Conservation (phyloP, 2,329 filamentous ascomycete species). For the Aspergillus felis region DNA sequence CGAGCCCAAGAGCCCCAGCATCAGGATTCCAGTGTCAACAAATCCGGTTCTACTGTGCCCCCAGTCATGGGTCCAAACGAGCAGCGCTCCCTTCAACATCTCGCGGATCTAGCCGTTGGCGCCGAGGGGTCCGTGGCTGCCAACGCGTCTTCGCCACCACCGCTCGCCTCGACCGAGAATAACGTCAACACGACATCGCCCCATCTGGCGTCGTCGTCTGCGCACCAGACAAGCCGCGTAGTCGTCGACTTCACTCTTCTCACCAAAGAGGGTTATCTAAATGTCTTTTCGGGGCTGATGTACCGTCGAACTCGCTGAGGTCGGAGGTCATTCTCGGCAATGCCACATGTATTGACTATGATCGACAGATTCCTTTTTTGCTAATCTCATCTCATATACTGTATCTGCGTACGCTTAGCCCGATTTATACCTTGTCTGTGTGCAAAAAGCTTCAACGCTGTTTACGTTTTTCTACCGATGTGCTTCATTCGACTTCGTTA, state of each 20-base stretch:
- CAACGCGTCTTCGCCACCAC: constrained; percentile 26
- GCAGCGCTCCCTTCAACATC: constrained; percentile 42
- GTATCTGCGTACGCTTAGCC: not conserved
- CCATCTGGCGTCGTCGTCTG: constrained; percentile 21
- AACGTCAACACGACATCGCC: constrained; percentile 22
- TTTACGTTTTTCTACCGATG: not conserved
- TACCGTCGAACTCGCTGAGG: constrained; percentile 28
- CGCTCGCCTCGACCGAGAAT: constrained; percentile 21
- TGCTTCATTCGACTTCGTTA: not conserved
- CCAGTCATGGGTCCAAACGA: constrained; percentile 40
- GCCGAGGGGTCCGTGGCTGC: constrained; percentile 37
- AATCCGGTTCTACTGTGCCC: constrained; percentile 19
- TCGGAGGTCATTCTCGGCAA: not conserved
- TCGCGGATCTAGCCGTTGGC: constrained; percentile 42
- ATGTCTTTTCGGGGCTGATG: constrained; percentile 37
- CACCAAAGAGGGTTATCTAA: constrained; percentile 40
- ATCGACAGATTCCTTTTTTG: not conserved
- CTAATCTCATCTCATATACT: not conserved
- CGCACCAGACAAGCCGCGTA: constrained; percentile 27
- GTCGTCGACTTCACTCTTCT: constrained; percentile 40
- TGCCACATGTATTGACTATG: not conserved
- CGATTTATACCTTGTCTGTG: not conserved
- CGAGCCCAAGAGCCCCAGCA: constrained; percentile 32
- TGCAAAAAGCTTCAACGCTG: not conserved
- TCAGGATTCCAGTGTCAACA: constrained; percentile 21